Percentiles rank a stretch among this genome's conserved stretches.
phyloP scores from a whole-genome alignment of 1,284 basidiomycete species.

The Quambalaria eucalypti region DNA sequence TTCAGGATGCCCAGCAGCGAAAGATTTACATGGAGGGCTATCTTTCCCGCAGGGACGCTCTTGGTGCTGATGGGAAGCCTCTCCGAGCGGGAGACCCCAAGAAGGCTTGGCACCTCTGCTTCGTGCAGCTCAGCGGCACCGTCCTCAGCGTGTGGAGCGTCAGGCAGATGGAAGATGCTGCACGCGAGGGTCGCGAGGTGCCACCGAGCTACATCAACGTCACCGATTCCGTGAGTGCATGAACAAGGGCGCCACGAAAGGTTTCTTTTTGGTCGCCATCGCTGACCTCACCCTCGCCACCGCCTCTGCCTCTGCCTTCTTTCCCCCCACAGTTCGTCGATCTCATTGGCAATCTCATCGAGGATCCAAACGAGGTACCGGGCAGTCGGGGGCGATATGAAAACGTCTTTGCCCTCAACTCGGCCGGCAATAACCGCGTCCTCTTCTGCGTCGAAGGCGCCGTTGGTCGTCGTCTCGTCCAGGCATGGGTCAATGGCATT shows the following conservation, averaged over 20 bases:
- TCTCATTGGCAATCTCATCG: constrained; percentile 52
- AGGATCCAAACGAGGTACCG: constrained; percentile 50
- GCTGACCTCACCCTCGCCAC: no score
- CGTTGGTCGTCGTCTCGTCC: constrained; percentile 35
- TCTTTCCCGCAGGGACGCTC: constrained; percentile 38
- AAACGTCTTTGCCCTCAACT: constrained; percentile 78
- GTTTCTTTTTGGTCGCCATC: background rate
- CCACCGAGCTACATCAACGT: constrained; percentile 77
- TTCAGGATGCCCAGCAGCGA: constrained; percentile 39
- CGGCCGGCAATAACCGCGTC: constrained; percentile 81
- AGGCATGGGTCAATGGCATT: constrained; percentile 74
- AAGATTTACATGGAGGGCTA: constrained; percentile 47
- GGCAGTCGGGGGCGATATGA: constrained; percentile 55
- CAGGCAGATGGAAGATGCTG: constrained; percentile 70
- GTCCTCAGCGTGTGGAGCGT: constrained; percentile 86
- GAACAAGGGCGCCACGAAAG: no score
- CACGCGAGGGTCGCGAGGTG: constrained; percentile 66
- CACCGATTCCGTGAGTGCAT: no score
- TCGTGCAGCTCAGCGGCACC: constrained; percentile 82
- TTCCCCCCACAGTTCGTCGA: no score
- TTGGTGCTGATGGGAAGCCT: constrained; percentile 37
- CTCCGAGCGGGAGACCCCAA: constrained; percentile 30
- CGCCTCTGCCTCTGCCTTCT: no score
- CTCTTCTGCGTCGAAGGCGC: constrained; percentile 56
- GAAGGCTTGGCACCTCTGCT: constrained; percentile 40